These are phyloP conservation scores for Perkinsus chesapeaki DNA, from an alignment of 169 alveolate genomes.

Conservation along the genomic window DNA sequence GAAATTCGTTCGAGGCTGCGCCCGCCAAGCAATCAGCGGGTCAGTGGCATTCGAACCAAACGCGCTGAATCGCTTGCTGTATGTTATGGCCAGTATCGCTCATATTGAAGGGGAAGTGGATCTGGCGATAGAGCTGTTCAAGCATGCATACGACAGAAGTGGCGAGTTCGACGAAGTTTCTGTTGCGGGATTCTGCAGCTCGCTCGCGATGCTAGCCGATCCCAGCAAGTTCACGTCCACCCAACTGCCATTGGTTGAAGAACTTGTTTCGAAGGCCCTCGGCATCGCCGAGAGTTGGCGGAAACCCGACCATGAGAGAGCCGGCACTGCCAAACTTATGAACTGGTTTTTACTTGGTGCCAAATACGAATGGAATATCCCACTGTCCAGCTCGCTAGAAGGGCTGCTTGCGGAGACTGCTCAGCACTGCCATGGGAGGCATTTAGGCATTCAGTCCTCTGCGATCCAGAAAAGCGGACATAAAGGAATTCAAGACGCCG, in stretches of 20 bases:
- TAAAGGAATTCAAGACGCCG: neutral
- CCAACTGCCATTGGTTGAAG: neutral
- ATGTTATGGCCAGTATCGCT: neutral
- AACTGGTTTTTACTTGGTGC: neutral
- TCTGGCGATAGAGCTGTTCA: neutral
- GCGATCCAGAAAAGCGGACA: neutral
- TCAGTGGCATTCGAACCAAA: neutral
- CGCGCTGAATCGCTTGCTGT: neutral
- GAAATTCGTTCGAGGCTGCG: neutral
- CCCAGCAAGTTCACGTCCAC: neutral
- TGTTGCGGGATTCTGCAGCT: neutral
- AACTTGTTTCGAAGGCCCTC: neutral
- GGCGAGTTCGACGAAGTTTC: neutral
- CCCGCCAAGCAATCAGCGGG: neutral
- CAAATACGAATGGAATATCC: neutral
- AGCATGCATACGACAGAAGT: neutral
- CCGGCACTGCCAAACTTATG: neutral
- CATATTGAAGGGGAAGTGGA: neutral
- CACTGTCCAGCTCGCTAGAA: neutral
- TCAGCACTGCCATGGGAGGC: neutral
- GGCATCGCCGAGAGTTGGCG: neutral
- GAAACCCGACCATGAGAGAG: neutral
- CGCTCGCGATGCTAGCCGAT: neutral
- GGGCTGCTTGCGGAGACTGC: neutral
- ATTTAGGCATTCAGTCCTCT: neutral